These are phyloP conservation scores for Vanderwaltozyma verrucispora DNA, from an alignment of 805 yeast species.

Conservation along the genomic window DNA sequence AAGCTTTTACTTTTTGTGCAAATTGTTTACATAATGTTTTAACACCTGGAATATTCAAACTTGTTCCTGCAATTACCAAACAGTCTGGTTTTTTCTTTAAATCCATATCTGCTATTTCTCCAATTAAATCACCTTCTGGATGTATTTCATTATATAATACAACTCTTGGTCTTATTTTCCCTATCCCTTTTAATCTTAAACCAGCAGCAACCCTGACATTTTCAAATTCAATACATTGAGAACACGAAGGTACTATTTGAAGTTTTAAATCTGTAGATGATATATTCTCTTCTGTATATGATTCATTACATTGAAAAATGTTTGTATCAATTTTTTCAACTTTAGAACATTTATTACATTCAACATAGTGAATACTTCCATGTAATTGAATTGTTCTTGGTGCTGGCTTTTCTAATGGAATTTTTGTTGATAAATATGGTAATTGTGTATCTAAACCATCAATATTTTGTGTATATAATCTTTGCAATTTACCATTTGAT, in stretches of 20 bases:
- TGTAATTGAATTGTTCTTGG: constrained; percentile 72
- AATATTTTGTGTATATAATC: constrained; percentile 83
- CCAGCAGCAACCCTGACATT: constrained; percentile 48
- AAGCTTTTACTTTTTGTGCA: constrained; percentile 44
- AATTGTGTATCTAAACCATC: constrained; percentile 67
- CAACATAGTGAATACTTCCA: constrained; percentile 64
- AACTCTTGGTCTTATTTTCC: constrained; percentile 53
- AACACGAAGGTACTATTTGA: constrained; percentile 43
- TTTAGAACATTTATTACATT: constrained; percentile 67
- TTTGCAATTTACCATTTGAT: constrained; percentile 48
- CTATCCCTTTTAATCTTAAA: constrained; percentile 52
- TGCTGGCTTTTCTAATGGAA: constrained; percentile 39
- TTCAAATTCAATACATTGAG: constrained; percentile 53
- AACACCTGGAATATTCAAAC: constrained; percentile 72
- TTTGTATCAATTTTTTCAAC: constrained; percentile 42
- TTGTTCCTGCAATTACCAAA: constrained; percentile 73
- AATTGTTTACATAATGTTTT: constrained; percentile 50
- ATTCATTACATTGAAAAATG: constrained; percentile 31
- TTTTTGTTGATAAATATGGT: constrained; percentile 36
- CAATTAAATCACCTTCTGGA: constrained; percentile 84
- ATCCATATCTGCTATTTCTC: constrained; percentile 61
- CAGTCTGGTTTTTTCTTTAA: constrained; percentile 61
- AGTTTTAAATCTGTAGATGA: no score
- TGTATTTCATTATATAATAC: constrained; percentile 67
- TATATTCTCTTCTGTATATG: no score